Percentiles rank a stretch among this genome's conserved stretches.
Conservation (phyloP, 2,329 filamentous ascomycete genomes). For the Fusarium torulosum region DNA sequence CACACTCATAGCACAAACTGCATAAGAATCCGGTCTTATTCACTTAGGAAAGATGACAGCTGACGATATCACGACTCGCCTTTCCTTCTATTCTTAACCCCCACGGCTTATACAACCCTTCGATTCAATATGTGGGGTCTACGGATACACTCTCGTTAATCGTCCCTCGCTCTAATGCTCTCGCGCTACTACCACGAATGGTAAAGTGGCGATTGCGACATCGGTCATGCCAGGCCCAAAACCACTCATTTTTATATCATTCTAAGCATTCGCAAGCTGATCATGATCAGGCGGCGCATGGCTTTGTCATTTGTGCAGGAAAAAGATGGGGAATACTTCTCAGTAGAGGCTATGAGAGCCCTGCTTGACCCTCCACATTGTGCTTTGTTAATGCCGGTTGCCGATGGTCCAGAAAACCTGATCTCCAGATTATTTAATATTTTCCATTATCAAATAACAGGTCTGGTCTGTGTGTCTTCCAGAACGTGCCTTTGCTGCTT, state of each 20-base stretch:
- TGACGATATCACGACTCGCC: background rate
- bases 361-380: constrained; percentile 21
- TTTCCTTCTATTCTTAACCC: background rate
- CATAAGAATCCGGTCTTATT: background rate
- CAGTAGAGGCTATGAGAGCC: background rate
- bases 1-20: background rate
- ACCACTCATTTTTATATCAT: constrained; percentile 31
- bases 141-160: background rate
- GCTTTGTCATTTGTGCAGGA: constrained; percentile 28
- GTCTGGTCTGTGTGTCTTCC: background rate
- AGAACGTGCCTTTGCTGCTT: background rate
- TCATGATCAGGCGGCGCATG: constrained; percentile 25
- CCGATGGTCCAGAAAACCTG: constrained; percentile 26
- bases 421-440: background rate
- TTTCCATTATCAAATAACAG: constrained; percentile 16
- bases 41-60: background rate
- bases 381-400: constrained; percentile 23
- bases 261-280: constrained; percentile 24
- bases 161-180: constrained; percentile 28
- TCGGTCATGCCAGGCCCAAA: constrained; percentile 36
- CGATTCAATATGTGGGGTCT: constrained; percentile 23
- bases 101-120: background rate
- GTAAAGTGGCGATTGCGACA: constrained; percentile 48
- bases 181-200: constrained; percentile 37
- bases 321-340: constrained; percentile 30